phyloP scores from a whole-genome alignment of 1,139 yeast genomes.

The Sugiyamaella pinicola region DNA sequence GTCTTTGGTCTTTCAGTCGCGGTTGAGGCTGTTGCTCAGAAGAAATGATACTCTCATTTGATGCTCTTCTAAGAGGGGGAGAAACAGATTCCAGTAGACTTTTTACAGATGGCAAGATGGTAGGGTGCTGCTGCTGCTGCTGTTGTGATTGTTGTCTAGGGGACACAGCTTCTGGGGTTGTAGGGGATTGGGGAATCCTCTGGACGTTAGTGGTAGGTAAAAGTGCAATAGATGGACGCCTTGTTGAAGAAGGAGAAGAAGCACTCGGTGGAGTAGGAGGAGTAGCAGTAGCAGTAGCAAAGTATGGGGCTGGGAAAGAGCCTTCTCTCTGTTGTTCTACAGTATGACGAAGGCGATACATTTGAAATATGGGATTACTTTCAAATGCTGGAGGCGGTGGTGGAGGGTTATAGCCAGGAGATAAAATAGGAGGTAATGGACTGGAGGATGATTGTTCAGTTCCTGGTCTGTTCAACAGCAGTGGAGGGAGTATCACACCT shows the following conservation, averaged over 20 bases:
- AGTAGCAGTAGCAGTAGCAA: slow-evolving; percentile 4
- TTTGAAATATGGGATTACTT: slow-evolving; percentile 8
- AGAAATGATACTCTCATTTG: slow-evolving; percentile 5
- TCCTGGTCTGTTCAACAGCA: background rate
- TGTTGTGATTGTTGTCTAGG: background rate
- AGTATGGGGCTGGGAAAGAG: slow-evolving; percentile 12
- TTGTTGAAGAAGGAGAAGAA: slow-evolving; percentile 7
- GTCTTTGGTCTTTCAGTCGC: background rate
- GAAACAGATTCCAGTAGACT: slow-evolving; percentile 9
- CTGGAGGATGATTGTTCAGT: background rate
- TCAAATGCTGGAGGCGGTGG: slow-evolving; percentile 12
- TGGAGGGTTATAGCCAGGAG: background rate
- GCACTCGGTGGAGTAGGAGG: slow-evolving; percentile 17
- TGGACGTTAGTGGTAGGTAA: background rate
- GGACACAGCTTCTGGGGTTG: too few relatives aligned
- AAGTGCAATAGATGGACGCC: background rate
- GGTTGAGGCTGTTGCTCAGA: background rate
- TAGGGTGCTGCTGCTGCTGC: background rate
- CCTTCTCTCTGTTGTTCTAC: background rate
- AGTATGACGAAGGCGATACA: slow-evolving; percentile 18
- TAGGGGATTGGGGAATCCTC: slow-evolving; percentile 6
- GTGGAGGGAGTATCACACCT: slow-evolving; percentile 4
- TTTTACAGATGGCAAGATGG: slow-evolving; percentile 14
- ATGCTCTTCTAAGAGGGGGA: slow-evolving; percentile 10
- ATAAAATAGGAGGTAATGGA: slow-evolving; percentile 1